Percentiles rank a stretch among this genome's conserved stretches.
Evolutionary conservation across 805 yeast species (phyloP).

Genomic region (Pichia cephalocereana): DNA sequence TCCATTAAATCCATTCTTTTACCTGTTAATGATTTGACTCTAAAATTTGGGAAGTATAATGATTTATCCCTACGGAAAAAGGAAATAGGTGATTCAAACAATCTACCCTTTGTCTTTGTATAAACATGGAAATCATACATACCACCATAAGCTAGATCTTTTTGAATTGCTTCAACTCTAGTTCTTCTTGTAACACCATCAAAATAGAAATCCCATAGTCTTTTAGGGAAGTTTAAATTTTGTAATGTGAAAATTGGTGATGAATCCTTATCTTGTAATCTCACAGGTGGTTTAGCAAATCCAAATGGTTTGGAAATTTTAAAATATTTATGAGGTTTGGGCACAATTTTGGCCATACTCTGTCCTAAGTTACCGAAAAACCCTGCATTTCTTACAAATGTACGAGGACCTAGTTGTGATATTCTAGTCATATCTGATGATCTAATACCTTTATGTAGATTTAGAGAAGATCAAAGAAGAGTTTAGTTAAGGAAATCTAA

Average conservation of each 20-base stretch:
- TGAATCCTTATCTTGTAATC: slow-evolving; percentile 14
- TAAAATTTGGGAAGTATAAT: slow-evolving; percentile 73
- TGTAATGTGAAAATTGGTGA: slow-evolving; percentile 18
- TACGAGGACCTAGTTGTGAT: not conserved
- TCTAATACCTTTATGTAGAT: not conserved
- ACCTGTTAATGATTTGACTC: slow-evolving; percentile 42
- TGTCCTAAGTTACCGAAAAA: slow-evolving; percentile 27
- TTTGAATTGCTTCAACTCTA: slow-evolving; percentile 34
- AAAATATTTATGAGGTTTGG: slow-evolving; percentile 26
- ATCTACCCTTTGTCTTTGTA: slow-evolving; percentile 72
- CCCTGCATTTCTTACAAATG: slow-evolving; percentile 16
- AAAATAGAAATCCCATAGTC: slow-evolving; percentile 27
- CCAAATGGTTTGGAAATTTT: slow-evolving; percentile 27
- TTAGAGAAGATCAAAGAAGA: not conserved
- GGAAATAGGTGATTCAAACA: slow-evolving; percentile 75
- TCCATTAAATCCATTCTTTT: slow-evolving; percentile 27
- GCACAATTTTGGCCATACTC: slow-evolving; percentile 23
- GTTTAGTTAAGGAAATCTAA: too few species aligned
- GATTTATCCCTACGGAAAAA: slow-evolving; percentile 67
- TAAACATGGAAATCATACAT: slow-evolving; percentile 55
- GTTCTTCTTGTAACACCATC: slow-evolving; percentile 29
- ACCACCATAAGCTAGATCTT: slow-evolving; percentile 60
- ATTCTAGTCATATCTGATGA: slow-evolving; percentile 2
- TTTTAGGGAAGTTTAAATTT: slow-evolving; percentile 23
- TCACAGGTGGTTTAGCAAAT: slow-evolving; percentile 20